These are phyloP conservation scores for Botrytis squamosa DNA, from an alignment of 2,329 filamentous ascomycete species.

Conservation along the genomic window DNA sequence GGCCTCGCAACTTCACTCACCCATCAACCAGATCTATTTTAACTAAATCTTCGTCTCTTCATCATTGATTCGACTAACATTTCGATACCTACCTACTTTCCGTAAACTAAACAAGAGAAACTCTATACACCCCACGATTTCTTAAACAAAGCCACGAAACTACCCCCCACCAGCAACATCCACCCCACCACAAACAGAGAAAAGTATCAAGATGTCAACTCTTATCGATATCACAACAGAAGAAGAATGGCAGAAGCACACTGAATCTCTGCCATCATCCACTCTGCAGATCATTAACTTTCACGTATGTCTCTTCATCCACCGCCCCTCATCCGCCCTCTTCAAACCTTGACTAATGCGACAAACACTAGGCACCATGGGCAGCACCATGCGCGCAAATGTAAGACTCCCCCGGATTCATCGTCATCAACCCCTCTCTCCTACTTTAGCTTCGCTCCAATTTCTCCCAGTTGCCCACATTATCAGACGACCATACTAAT, in stretches of 20 bases:
- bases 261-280: constrained; percentile 63
- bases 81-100: not conserved
- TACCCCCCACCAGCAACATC: constrained; percentile 18
- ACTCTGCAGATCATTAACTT: constrained; percentile 87
- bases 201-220: constrained; percentile 61
- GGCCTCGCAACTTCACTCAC: not conserved
- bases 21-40: not conserved
- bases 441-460: constrained; percentile 87
- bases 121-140: not conserved
- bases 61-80: not conserved
- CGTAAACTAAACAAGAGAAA: not conserved
- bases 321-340: not conserved
- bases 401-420: constrained; percentile 3
- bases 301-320: constrained; percentile 48
- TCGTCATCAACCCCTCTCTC: not conserved
- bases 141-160: not conserved
- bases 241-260: constrained; percentile 68
- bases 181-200: constrained; percentile 5
- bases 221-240: constrained; percentile 76
- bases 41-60: not conserved
- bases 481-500: constrained; percentile 32
- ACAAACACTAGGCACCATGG: constrained; percentile 66
- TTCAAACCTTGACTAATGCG: constrained; percentile 10
- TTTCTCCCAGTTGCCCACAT: constrained; percentile 79
- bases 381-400: constrained; percentile 62